Percentiles rank a stretch among this genome's conserved stretches.
Conservation (phyloP, 1,284 basidiomycete species). For the Melanopsichium pennsylvanicum region DNA sequence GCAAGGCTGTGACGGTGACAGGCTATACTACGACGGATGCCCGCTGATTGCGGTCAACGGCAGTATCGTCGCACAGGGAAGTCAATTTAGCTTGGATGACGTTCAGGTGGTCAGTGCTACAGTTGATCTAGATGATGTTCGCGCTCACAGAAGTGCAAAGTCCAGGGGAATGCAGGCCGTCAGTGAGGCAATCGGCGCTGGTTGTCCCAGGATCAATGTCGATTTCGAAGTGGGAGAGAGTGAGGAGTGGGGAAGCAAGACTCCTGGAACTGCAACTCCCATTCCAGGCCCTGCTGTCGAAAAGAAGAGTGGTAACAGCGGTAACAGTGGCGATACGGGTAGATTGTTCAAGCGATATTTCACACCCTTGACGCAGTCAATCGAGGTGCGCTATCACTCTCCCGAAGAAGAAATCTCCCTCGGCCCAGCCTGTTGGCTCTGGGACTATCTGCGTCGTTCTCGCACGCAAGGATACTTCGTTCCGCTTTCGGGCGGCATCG, state of each 20-base stretch:
- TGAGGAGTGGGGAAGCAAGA: slow-evolving; percentile 57
- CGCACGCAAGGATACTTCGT: slow-evolving; percentile 94
- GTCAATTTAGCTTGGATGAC: slow-evolving; percentile 93
- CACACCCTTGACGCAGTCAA: slow-evolving; percentile 32
- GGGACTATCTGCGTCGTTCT: slow-evolving; percentile 96
- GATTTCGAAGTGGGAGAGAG: slow-evolving; percentile 68
- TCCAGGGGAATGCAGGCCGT: slow-evolving; percentile 91
- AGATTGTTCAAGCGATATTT: slow-evolving; percentile 32
- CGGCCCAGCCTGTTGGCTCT: slow-evolving; percentile 98
- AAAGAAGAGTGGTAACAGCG: neutral
- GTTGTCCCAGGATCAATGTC: slow-evolving; percentile 72
- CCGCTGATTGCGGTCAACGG: slow-evolving; percentile 96
- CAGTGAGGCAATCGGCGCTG: slow-evolving; percentile 54
- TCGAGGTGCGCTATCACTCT: slow-evolving; percentile 78
- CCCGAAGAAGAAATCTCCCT: slow-evolving; percentile 99
- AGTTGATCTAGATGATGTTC: slow-evolving; percentile 91
- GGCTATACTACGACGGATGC: slow-evolving; percentile 96
- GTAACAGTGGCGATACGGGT: slow-evolving; percentile 1
- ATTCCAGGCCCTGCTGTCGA: neutral
- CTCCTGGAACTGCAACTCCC: slow-evolving; percentile 31
- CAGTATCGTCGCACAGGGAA: slow-evolving; percentile 87
- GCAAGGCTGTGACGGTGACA: slow-evolving; percentile 97
- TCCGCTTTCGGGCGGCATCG: slow-evolving; percentile 96
- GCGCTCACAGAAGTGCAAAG: slow-evolving; percentile 78
- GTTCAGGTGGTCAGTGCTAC: slow-evolving; percentile 96